Conservation (phyloP, 345 rosid species). For the Rhizophora apiculata region DNA sequence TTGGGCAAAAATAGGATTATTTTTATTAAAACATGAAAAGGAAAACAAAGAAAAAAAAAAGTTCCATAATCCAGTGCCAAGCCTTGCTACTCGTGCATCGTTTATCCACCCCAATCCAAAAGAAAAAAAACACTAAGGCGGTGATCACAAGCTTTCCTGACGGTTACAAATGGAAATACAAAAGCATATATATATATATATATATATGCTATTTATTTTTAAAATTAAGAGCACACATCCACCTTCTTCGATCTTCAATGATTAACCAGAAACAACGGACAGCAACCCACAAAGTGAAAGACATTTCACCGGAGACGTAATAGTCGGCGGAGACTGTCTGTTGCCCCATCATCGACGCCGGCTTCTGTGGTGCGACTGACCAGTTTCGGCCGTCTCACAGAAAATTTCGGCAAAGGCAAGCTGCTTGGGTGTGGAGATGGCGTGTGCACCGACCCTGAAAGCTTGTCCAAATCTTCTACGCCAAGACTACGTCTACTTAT, state of each 20-base stretch:
- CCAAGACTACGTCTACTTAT: background rate
- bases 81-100: too few relatives aligned
- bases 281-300: background rate
- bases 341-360: constrained; percentile 50
- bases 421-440: constrained; percentile 32
- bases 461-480: constrained; percentile 19
- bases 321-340: constrained; percentile 60
- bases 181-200: too few relatives aligned
- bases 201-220: too few relatives aligned
- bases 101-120: too few relatives aligned
- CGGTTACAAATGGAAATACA: too few relatives aligned
- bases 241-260: background rate
- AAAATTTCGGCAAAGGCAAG: constrained; percentile 31
- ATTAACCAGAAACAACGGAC: background rate
- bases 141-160: too few relatives aligned
- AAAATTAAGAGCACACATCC: constrained; percentile 30
- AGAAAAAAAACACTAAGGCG: too few relatives aligned
- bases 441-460: constrained; percentile 29
- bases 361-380: constrained; percentile 25
- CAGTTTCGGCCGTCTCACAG: constrained; percentile 21
- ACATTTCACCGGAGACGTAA: constrained; percentile 52
- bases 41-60: too few relatives aligned
- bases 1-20: too few relatives aligned
- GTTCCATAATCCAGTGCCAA: too few relatives aligned
- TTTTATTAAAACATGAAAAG: too few relatives aligned